These are phyloP conservation scores for Zarea fungicola DNA, from an alignment of 2,329 filamentous ascomycete genomes.

Conservation along the genomic window DNA sequence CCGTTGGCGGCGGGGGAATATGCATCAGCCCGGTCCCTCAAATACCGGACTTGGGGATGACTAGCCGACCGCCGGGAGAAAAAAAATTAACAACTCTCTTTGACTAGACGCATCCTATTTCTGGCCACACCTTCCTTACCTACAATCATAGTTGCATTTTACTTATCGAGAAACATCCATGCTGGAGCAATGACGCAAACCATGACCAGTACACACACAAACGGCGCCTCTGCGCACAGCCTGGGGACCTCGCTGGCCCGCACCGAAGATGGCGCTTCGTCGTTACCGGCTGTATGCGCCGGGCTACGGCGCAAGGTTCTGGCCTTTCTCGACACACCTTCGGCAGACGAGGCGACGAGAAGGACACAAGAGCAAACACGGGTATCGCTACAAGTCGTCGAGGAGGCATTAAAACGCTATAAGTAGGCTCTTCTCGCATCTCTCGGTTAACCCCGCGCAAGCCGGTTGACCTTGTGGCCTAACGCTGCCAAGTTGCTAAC, in stretches of 20 bases:
- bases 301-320: constrained; percentile 13
- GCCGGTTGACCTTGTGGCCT: background rate
- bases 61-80: background rate
- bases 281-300: constrained; percentile 8
- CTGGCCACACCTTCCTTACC: background rate
- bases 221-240: constrained; percentile 8
- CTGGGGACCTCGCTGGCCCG: background rate
- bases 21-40: constrained; percentile 4
- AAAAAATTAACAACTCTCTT: too few species aligned
- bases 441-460: constrained; percentile 4
- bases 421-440: constrained; percentile 46
- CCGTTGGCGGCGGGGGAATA: background rate
- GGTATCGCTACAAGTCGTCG: constrained; percentile 66
- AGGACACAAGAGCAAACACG: constrained; percentile 63
- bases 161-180: background rate
- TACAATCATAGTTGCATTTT: background rate
- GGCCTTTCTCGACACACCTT: constrained; percentile 11
- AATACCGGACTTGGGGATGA: constrained; percentile 3
- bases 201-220: constrained; percentile 9
- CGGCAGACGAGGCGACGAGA: constrained; percentile 4
- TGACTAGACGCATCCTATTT: background rate
- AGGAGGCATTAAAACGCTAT: constrained; percentile 70
- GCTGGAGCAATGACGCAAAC: constrained; percentile 4
- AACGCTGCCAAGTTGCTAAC: background rate
- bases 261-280: background rate